Conservation (phyloP, 2,329 filamentous ascomycete genomes). For the Chaetomiaceae sp. region DNA sequence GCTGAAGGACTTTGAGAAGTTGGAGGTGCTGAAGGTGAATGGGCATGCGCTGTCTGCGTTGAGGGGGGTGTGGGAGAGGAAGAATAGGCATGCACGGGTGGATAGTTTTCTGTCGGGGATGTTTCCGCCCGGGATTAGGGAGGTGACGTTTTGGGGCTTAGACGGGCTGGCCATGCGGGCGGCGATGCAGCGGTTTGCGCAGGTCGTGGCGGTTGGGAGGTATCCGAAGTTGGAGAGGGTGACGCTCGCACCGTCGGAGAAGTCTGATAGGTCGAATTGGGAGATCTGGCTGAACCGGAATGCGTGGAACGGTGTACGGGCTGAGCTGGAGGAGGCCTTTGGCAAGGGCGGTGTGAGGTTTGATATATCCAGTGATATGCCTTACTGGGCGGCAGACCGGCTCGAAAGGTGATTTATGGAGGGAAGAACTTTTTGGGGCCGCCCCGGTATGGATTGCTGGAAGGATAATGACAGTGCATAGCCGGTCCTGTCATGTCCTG, state of each 20-base stretch:
- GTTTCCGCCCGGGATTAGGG: background rate
- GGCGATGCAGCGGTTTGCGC: constrained; percentile 7
- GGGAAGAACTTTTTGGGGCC: too few species aligned
- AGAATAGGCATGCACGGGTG: background rate
- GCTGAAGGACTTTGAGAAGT: constrained; percentile 5
- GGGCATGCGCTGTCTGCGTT: background rate
- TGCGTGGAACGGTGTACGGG: background rate
- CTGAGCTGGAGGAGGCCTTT: constrained; percentile 2
- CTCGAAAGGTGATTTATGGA: background rate
- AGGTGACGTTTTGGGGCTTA: constrained; percentile 8
- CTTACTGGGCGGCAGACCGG: background rate
- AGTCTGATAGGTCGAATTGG: background rate
- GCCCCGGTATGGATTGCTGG: too few species aligned
- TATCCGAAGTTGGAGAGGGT: constrained; percentile 6
- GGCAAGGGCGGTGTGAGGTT: background rate
- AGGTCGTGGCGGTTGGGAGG: constrained; percentile 5
- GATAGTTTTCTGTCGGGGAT: constrained; percentile 1
- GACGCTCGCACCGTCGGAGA: background rate
- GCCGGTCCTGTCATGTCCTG: too few species aligned
- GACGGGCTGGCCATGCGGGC: background rate
- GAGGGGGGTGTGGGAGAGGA: background rate
- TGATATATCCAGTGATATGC: background rate
- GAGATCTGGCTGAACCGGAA: background rate
- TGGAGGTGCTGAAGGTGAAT: constrained; percentile 7
- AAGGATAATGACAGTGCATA: too few species aligned